These are phyloP conservation scores for Pseudomassariella vexata DNA, from an alignment of 2,329 filamentous ascomycete species.

Conservation along the genomic window DNA sequence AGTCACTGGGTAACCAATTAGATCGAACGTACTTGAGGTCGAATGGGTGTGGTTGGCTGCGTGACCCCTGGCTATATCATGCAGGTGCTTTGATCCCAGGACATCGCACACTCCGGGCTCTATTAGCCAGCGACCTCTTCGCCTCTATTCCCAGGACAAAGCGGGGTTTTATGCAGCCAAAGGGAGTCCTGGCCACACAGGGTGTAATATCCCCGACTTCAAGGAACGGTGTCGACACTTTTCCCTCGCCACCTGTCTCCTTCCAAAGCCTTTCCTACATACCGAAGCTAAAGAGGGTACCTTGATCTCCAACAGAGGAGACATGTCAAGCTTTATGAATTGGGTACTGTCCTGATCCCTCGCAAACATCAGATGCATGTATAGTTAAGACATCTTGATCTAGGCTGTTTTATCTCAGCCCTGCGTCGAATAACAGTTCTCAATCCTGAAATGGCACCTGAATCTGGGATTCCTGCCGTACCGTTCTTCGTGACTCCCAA, in stretches of 20 bases:
- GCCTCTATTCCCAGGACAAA: slow-evolving; percentile 14
- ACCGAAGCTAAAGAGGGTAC: slow-evolving; percentile 15
- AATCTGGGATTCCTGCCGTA: slow-evolving; percentile 14
- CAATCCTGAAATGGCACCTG: slow-evolving; percentile 7
- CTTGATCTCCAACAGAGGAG: slow-evolving; percentile 18
- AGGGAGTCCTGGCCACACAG: slow-evolving; percentile 4
- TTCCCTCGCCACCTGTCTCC: slow-evolving; percentile 8
- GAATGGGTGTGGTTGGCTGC: too few relatives aligned
- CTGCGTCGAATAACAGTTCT: slow-evolving; percentile 17
- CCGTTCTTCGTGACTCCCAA: slow-evolving; percentile 17
- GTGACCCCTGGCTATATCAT: too few relatives aligned
- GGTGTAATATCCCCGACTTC: slow-evolving; percentile 16
- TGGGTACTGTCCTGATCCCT: slow-evolving; percentile 7
- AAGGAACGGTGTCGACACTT: slow-evolving; percentile 10
- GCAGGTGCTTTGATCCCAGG: too few relatives aligned
- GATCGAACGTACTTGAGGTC: too few relatives aligned
- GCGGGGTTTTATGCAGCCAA: neutral
- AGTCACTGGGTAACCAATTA: too few relatives aligned
- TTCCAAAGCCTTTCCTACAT: slow-evolving; percentile 9
- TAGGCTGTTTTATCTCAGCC: slow-evolving; percentile 19
- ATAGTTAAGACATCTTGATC: neutral
- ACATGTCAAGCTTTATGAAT: slow-evolving; percentile 21
- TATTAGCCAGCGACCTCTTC: too few relatives aligned
- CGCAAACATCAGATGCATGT: neutral
- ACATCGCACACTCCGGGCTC: too few relatives aligned